Evolutionary conservation across 257 asterid species (phyloP).

Genomic region (Petunia axillaris): DNA sequence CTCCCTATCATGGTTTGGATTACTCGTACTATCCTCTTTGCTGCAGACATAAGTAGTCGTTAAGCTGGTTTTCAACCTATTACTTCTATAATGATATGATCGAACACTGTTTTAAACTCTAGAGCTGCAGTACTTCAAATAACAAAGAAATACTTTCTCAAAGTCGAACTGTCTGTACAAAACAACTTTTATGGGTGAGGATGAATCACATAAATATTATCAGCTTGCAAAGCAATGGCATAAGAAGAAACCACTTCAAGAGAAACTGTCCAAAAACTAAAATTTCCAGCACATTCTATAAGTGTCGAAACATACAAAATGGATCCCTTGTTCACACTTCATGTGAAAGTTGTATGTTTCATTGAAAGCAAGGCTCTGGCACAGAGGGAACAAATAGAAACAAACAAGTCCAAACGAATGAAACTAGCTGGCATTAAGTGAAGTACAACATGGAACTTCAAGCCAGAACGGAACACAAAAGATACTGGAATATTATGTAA

Average conservation of each 20-base stretch:
- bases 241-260: background rate
- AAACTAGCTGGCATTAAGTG: background rate
- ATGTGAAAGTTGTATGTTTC: background rate
- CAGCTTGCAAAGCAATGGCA: background rate
- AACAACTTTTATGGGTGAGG: background rate
- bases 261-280: background rate
- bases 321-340: background rate
- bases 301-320: background rate
- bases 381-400: background rate
- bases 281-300: background rate
- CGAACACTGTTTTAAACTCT: background rate
- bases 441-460: background rate
- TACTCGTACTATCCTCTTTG: conserved; percentile 58
- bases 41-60: conserved; percentile 50
- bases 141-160: background rate
- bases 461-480: background rate
- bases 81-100: background rate
- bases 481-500: background rate
- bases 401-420: background rate
- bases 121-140: background rate
- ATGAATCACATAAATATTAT: background rate
- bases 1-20: conserved; percentile 56
- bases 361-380: background rate
- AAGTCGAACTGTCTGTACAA: background rate
- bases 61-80: background rate